phyloP scores from a whole-genome alignment of 2,329 filamentous ascomycete genomes.

The Didymella sp. region DNA sequence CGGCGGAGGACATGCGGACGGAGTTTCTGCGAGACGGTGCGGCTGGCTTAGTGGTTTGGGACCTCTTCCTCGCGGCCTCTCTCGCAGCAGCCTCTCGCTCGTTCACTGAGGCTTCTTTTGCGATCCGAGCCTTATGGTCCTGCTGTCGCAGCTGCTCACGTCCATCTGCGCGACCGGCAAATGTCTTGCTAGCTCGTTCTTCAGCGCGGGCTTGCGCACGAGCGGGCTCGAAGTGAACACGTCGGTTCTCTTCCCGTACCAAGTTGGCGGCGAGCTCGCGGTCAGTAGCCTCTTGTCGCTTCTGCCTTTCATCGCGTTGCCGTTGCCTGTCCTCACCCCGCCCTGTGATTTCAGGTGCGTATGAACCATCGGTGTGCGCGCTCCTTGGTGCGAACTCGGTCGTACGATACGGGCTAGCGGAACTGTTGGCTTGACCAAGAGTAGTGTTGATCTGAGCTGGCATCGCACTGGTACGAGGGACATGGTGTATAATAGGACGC shows the following conservation, averaged over 20 bases:
- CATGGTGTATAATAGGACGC: constrained; percentile 41
- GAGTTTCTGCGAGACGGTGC: constrained; percentile 29
- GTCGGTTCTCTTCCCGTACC: constrained; percentile 32
- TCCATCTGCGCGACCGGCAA: constrained; percentile 26
- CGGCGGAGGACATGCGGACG: constrained; percentile 9
- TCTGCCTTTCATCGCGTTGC: constrained; percentile 29
- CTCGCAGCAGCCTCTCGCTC: constrained; percentile 9
- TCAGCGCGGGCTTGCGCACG: constrained; percentile 32
- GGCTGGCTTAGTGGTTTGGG: neutral
- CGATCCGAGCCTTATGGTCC: constrained; percentile 15
- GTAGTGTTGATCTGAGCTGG: constrained; percentile 13
- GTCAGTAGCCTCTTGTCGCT: constrained; percentile 36
- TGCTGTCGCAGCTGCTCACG: constrained; percentile 22
- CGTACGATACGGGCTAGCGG: constrained; percentile 31
- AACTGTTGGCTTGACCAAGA: constrained; percentile 19
- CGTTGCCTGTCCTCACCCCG: constrained; percentile 32
- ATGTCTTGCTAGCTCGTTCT: constrained; percentile 29
- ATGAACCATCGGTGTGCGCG: constrained; percentile 23
- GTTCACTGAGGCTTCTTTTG: constrained; percentile 10
- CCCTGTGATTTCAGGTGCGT: constrained; percentile 33
- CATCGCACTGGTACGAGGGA: neutral
- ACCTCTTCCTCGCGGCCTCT: neutral
- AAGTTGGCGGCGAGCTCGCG: constrained; percentile 23
- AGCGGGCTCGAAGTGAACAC: constrained; percentile 38
- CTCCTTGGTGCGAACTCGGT: constrained; percentile 29